phyloP scores from a whole-genome alignment of 257 asterid species.

The Anisodus tanguticus region DNA sequence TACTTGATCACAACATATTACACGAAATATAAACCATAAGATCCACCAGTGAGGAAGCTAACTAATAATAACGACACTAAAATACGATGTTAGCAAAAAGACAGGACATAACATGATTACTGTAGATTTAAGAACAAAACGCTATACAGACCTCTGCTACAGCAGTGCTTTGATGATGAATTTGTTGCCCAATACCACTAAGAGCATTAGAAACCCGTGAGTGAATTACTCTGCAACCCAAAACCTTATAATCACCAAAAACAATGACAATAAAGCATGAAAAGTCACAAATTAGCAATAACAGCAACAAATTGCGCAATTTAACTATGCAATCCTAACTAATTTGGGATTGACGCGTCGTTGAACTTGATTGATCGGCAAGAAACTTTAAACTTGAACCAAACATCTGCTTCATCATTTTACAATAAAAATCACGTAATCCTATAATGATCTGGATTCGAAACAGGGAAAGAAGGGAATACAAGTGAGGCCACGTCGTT shows the following conservation, averaged over 20 bases:
- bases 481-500: no score
- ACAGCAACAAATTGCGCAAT: neutral
- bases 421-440: neutral
- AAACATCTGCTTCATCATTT: neutral
- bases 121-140: neutral
- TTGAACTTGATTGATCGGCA: neutral
- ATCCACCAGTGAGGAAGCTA: conserved; percentile 12
- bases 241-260: conserved; percentile 77
- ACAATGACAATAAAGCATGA: conserved; percentile 40
- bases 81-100: neutral
- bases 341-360: neutral
- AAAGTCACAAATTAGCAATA: conserved; percentile 32
- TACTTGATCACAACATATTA: conserved; percentile 2
- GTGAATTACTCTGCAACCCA: conserved; percentile 79
- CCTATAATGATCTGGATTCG: neutral
- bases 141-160: conserved; percentile 59
- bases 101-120: neutral
- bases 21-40: conserved; percentile 11
- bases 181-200: conserved; percentile 50
- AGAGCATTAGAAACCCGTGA: conserved; percentile 82
- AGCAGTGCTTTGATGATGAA: conserved; percentile 57
- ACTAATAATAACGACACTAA: neutral
- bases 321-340: conserved; percentile 8
- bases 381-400: neutral
- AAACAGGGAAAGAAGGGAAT: no score